Evolutionary conservation across 2,329 filamentous ascomycete species (phyloP).

Genomic region (Thielaviopsis ethacetica): DNA sequence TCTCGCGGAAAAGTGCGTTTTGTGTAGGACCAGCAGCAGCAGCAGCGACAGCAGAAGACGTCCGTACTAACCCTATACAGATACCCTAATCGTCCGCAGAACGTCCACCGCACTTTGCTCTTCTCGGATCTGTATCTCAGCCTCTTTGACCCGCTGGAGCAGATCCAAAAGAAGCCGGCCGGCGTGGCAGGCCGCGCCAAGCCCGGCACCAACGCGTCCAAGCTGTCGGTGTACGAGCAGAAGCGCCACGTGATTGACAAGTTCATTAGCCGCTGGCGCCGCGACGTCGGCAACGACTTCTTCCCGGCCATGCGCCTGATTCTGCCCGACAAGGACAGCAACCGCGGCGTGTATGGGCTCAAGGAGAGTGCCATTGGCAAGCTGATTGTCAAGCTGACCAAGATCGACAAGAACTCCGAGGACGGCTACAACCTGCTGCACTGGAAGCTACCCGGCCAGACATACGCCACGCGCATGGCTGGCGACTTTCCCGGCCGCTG

Average conservation of each 20-base stretch:
- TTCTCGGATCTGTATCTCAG: constrained; percentile 65
- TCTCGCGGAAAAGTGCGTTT: constrained; percentile 27
- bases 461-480: constrained; percentile 45
- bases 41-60: too few relatives aligned
- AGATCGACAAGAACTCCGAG: constrained; percentile 78
- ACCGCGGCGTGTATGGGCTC: constrained; percentile 81
- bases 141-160: constrained; percentile 66
- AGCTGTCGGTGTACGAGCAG: constrained; percentile 57
- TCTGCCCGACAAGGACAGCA: constrained; percentile 79
- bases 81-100: constrained; percentile 69
- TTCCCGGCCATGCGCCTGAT: constrained; percentile 88
- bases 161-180: constrained; percentile 61
- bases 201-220: constrained; percentile 39
- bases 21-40: too few relatives aligned
- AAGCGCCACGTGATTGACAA: constrained; percentile 66
- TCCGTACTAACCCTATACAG: constrained; percentile 23
- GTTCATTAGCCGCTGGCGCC: constrained; percentile 76
- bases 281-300: constrained; percentile 78
- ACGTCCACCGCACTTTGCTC: constrained; percentile 59
- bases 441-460: constrained; percentile 77
- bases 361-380: constrained; percentile 88
- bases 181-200: constrained; percentile 41
- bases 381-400: constrained; percentile 78
- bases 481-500: constrained; percentile 89
- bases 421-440: constrained; percentile 74